Evolutionary conservation across 2,329 filamentous ascomycete species (phyloP), one percentile per base, ranked within the genome.

Genomic region (Lachnellula arida): DNA sequence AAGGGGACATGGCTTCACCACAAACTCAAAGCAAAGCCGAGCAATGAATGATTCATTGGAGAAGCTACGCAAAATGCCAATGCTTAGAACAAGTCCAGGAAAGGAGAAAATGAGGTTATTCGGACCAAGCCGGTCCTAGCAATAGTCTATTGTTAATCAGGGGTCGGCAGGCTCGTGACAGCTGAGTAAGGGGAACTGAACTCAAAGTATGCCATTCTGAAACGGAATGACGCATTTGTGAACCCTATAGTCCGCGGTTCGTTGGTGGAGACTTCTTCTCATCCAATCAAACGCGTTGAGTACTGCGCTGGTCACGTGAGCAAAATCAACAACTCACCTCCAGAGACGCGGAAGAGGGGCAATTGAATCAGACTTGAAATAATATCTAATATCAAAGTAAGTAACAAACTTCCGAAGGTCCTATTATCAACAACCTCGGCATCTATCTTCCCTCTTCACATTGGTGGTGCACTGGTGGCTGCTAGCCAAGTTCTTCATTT

Each of bases 141-240:
- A 5, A 39, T 39, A 25, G 25, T 25, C 25, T 25, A 7, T 6
- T 6, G 28, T 28, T 11, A 32, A 32, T 32, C 28, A 32, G 28
- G 28, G 28, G 28, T 32, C 28, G 28, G 28, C 28, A 32, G 28
- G 9, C 9, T 32, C 25, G 37, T 40, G 25, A 42, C 17, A 7
- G 32, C 25, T 46, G 39, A 46, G 46, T 17, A 43, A 50, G 49
- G 17, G 25, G 39, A 49, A 40, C 46, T 47, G 51, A 47, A 39
- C 48, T 55, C 42, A 51, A 32, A 46, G 25, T 7, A 22, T 53
- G 15, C 19, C 37, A 17, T 43, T 34, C 34, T 51, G 49, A 51
- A 51, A 46, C 40, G 25, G 37, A 53, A 53, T 53, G 50, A 53
- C 50, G 50, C 50, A 53, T 37, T 15, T 46, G 19, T 39, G 37